A percentile compares a stretch with the other conserved stretches of the same genome.
Evolutionary conservation across 2,329 filamentous ascomycete genomes (phyloP).

Genomic region (Pyricularia sp.): DNA sequence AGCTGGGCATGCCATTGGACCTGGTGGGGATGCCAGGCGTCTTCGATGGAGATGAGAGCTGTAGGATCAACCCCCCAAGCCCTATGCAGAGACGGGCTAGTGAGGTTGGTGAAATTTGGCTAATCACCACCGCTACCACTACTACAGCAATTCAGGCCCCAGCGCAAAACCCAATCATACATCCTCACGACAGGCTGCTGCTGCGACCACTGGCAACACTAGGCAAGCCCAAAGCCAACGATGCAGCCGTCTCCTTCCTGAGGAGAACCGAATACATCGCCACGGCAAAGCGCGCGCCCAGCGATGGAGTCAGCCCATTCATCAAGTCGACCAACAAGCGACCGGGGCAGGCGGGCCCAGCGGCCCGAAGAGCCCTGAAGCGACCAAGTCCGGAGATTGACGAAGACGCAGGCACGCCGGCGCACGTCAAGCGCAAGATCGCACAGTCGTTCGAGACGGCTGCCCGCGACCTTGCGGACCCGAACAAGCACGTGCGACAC

Average conservation of each 20-base stretch:
- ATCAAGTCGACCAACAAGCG: conserved; percentile 18
- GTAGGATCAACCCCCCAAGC: conserved; percentile 39
- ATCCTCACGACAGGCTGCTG: conserved; percentile 76
- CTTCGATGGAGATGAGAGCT: conserved; percentile 90
- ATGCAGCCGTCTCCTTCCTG: conserved; percentile 81
- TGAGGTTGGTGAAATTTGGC: not conserved
- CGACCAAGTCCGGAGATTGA: conserved; percentile 25
- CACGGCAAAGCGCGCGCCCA: conserved; percentile 37
- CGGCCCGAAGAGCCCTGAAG: conserved; percentile 30
- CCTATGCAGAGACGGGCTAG: not conserved
- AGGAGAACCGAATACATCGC: conserved; percentile 90
- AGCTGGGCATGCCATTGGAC: conserved; percentile 95
- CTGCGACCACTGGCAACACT: conserved; percentile 76
- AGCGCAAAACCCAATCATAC: conserved; percentile 58
- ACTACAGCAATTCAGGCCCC: conserved; percentile 70
- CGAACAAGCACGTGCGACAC: conserved; percentile 46
- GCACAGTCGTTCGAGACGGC: conserved; percentile 51
- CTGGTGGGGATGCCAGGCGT: conserved; percentile 90
- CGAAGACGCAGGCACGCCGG: conserved; percentile 51
- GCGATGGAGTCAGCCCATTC: conserved; percentile 22
- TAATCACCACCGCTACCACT: conserved; percentile 1
- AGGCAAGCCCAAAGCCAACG: conserved; percentile 70
- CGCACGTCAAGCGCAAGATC: conserved; percentile 59
- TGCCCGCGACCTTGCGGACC: conserved; percentile 44
- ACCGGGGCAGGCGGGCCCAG: conserved; percentile 6